Evolutionary conservation across 83 land plant species (phyloP).

Genomic region (Thuja plicata): DNA sequence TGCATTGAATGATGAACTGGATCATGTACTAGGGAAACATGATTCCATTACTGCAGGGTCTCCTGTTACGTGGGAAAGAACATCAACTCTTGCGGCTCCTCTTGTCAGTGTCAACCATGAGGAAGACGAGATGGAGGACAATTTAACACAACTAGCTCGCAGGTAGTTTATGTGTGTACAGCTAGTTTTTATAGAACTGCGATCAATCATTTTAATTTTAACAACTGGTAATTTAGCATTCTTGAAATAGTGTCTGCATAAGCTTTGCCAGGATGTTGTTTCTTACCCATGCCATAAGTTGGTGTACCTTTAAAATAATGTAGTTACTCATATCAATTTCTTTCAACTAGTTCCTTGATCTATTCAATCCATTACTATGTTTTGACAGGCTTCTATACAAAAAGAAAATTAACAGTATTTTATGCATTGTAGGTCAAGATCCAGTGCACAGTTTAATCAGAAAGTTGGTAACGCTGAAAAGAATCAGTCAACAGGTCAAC

Average conservation of each 20-base stretch:
- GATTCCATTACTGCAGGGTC: conserved; percentile 48
- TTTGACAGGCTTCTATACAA: neutral
- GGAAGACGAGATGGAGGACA: conserved; percentile 37
- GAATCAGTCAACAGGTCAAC: neutral
- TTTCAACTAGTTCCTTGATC: neutral
- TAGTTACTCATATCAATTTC: neutral
- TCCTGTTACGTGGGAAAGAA: neutral
- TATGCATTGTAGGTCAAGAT: conserved; percentile 12
- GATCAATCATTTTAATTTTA: neutral
- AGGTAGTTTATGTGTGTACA: conserved; percentile 13
- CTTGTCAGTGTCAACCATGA: conserved; percentile 25
- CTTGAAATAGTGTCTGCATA: neutral
- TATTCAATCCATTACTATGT: neutral
- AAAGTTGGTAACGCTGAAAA: neutral
- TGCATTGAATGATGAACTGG: conserved; percentile 62
- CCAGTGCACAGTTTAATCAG: neutral
- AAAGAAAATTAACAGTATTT: neutral
- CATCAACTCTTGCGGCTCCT: neutral
- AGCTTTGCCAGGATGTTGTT: neutral
- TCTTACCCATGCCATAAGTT: neutral
- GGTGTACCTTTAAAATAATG: neutral
- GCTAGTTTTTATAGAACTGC: neutral
- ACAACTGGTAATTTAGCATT: neutral
- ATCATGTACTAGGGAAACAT: conserved; percentile 53
- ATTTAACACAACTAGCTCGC: conserved; percentile 22